Evolutionary conservation across 768 basidiomycete species (phyloP).

Genomic region (Tulasnella sp.): DNA sequence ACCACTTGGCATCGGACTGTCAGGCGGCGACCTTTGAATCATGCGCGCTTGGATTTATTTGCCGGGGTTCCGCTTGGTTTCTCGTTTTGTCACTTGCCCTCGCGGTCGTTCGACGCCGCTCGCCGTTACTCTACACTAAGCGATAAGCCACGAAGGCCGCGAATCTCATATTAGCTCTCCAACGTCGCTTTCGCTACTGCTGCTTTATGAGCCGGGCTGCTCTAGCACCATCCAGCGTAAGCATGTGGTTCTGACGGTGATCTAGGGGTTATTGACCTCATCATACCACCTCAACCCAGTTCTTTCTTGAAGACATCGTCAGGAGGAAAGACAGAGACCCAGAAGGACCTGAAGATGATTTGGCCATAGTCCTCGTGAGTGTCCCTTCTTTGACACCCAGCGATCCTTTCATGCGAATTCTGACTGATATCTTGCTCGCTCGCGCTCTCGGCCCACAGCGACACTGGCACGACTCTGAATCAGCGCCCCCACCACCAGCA

Average conservation of each 20-base stretch:
- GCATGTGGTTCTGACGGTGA: neutral
- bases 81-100: neutral
- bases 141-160: neutral
- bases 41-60: neutral
- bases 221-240: neutral
- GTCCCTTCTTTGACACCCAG: neutral
- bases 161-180: neutral
- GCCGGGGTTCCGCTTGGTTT: neutral
- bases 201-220: neutral
- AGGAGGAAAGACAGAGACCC: constrained; percentile 19
- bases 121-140: neutral
- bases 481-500: constrained; percentile 30
- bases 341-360: constrained; percentile 29
- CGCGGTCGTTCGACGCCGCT: neutral
- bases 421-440: neutral
- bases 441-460: constrained; percentile 36
- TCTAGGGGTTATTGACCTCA: neutral
- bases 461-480: constrained; percentile 84
- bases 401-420: neutral
- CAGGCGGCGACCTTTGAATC: neutral
- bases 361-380: constrained; percentile 58
- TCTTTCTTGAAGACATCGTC: constrained; percentile 61
- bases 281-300: constrained; percentile 27
- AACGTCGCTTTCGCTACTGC: neutral
- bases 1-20: neutral